phyloP scores from a whole-genome alignment of 805 yeast species.

The Cyberlindnera maclurae region DNA sequence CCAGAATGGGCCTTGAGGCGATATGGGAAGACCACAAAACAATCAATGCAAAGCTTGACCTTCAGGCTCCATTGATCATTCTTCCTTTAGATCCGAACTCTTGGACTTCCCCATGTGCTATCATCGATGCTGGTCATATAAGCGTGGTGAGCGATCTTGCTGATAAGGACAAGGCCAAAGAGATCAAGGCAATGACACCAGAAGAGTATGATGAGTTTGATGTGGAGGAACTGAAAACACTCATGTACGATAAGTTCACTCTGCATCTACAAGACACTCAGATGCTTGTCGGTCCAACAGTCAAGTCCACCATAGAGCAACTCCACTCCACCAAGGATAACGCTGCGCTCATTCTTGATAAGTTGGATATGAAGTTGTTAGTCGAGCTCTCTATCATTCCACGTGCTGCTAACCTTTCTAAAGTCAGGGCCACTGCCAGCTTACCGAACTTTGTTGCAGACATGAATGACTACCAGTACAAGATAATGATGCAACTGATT shows the following conservation, averaged over 20 bases:
- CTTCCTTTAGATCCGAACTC: constrained; percentile 75
- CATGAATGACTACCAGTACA: constrained; percentile 85
- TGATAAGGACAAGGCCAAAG: constrained; percentile 58
- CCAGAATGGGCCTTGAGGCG: constrained; percentile 86
- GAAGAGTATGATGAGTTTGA: constrained; percentile 63
- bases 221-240: constrained; percentile 30
- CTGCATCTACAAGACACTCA: constrained; percentile 80
- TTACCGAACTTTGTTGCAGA: constrained; percentile 67
- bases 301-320: constrained; percentile 70
- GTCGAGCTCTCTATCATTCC: constrained; percentile 85
- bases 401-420: constrained; percentile 65
- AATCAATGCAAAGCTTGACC: constrained; percentile 72
- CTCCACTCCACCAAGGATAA: constrained; percentile 39
- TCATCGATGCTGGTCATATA: constrained; percentile 94
- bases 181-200: constrained; percentile 53
- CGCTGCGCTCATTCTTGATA: constrained; percentile 60
- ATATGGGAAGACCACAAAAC: constrained; percentile 95
- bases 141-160: constrained; percentile 76
- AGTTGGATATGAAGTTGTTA: constrained; percentile 62
- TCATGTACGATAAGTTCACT: constrained; percentile 87
- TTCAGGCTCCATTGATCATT: constrained; percentile 89
- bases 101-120: constrained; percentile 82
- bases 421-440: constrained; percentile 65
- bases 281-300: constrained; percentile 75
- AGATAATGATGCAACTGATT: constrained; percentile 72